These are phyloP conservation scores for Coriolopsis trogii DNA, from an alignment of 1,284 basidiomycete genomes.

Conservation along the genomic window DNA sequence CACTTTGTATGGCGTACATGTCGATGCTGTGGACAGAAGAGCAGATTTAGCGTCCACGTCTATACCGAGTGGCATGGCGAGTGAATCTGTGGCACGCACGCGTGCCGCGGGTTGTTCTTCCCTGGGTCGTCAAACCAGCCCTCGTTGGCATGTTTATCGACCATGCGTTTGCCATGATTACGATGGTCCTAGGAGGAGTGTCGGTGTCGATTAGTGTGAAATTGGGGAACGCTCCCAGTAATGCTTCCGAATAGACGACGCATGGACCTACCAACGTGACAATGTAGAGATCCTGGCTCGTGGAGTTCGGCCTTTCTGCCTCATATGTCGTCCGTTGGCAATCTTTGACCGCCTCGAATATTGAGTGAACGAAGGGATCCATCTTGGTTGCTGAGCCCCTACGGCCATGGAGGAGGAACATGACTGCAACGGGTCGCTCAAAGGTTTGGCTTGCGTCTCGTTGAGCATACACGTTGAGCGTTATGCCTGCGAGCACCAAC, in stretches of 20 bases:
- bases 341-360: slow-evolving; percentile 29
- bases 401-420: slow-evolving; percentile 71
- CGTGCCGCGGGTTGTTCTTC: slow-evolving; percentile 63
- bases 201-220: not conserved
- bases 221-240: not conserved
- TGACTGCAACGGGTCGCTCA: slow-evolving; percentile 42
- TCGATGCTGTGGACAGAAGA: slow-evolving; percentile 56
- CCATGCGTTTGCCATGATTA: slow-evolving; percentile 70
- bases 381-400: slow-evolving; percentile 31
- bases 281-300: slow-evolving; percentile 55
- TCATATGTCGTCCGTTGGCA: slow-evolving; percentile 26
- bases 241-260: not conserved
- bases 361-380: slow-evolving; percentile 32
- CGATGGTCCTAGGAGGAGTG: slow-evolving; percentile 66
- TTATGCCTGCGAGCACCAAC: slow-evolving; percentile 48
- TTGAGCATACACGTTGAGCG: slow-evolving; percentile 42
- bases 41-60: not conserved
- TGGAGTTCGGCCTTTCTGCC: slow-evolving; percentile 16
- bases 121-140: slow-evolving; percentile 53
- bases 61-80: too few relatives aligned
- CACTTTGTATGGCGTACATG: slow-evolving; percentile 75
- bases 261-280: slow-evolving; percentile 53
- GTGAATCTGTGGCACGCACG: too few relatives aligned
- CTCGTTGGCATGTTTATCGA: slow-evolving; percentile 55
- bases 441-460: slow-evolving; percentile 22